Base-by-base conservation (phyloP, 2,329 filamentous ascomycete genomes). In the Penicillium sp. region DNA sequence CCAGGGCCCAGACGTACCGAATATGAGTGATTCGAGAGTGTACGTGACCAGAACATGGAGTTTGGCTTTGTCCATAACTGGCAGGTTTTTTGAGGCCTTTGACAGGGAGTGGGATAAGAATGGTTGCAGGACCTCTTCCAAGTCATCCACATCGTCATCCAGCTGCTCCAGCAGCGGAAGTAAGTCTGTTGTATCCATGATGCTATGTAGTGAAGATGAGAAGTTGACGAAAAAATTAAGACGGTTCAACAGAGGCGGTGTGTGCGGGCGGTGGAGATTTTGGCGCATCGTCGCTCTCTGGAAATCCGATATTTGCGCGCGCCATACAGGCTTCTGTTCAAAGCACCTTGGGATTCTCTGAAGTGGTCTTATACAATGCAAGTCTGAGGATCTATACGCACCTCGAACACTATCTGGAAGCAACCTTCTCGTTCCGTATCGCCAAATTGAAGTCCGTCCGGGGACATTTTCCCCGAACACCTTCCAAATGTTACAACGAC, bases 41-140 rank as follows among this genome's bases (percentile, higher is more conserved):
- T 97, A 98, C 14, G 89, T 86, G 42, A 85, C 77, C 16, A 95
- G 76, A n/a, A 93, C 84, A 65, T 94, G 89, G 49, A 96, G 82
- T 72, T 97, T 96, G 6, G 93, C 89, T 72, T 89, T 90, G 74
- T 97, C 91, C 50, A 98, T 77, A n/a, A 97, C 77, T 1, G 91
- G 90, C 23, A 97, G 77, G 64, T 89, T 89, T 45, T 82, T 84
- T 4, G 88, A 82, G 46, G 81, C 79, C 32, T 84, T 80, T 41
- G 81, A 74, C 35, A 96, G 72, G 1, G 78, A 69, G 40, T 77
- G 77, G 28, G 76, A 74, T 22, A 95, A 72, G 5, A 97, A 73
- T n/a, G 91, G 89, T 52, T 80, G 71, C 23, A 97, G 76, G 3
- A 80, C 76, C 28, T 84, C 79, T 64, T 94, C 82, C 38, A 97